These are phyloP conservation scores for Globisporangium uncinulatum DNA, from an alignment of 352 stramenopile genomes.

Conservation along the genomic window DNA sequence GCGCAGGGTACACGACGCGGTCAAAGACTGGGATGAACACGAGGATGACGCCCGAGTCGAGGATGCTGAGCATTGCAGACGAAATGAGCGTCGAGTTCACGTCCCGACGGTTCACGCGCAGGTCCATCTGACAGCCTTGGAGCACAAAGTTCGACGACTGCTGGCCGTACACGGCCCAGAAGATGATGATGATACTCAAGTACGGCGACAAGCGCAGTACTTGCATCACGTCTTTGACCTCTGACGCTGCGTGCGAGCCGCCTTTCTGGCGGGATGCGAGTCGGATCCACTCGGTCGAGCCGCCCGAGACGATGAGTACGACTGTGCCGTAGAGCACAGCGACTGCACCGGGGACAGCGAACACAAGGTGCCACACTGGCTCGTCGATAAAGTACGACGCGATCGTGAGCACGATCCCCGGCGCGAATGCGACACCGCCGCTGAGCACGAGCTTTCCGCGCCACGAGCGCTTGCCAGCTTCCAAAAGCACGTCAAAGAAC, in stretches of 20 bases:
- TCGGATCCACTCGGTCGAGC: constrained; percentile 56
- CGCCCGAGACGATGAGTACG: constrained; percentile 59
- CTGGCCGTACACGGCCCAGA: constrained; percentile 83
- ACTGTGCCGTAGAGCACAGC: constrained; percentile 65
- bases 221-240: constrained; percentile 73
- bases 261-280: constrained; percentile 41
- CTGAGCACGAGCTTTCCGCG: constrained; percentile 74
- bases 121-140: constrained; percentile 89
- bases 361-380: constrained; percentile 39
- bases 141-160: constrained; percentile 83
- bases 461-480: constrained; percentile 48
- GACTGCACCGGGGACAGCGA: constrained; percentile 47
- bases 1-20: constrained; percentile 67
- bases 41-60: constrained; percentile 87
- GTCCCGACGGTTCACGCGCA: constrained; percentile 45
- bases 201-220: constrained; percentile 78
- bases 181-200: constrained; percentile 79
- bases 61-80: constrained; percentile 80
- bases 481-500: constrained; percentile 61
- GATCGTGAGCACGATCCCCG: constrained; percentile 73
- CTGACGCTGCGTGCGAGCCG: constrained; percentile 40
- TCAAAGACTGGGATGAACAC: constrained; percentile 90
- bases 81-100: constrained; percentile 58
- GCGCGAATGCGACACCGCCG: constrained; percentile 57
- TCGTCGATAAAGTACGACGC: constrained; percentile 77